Base-by-base conservation (phyloP, 2,329 filamentous ascomycete genomes). In the Aspergillus ochraceoroseus region DNA sequence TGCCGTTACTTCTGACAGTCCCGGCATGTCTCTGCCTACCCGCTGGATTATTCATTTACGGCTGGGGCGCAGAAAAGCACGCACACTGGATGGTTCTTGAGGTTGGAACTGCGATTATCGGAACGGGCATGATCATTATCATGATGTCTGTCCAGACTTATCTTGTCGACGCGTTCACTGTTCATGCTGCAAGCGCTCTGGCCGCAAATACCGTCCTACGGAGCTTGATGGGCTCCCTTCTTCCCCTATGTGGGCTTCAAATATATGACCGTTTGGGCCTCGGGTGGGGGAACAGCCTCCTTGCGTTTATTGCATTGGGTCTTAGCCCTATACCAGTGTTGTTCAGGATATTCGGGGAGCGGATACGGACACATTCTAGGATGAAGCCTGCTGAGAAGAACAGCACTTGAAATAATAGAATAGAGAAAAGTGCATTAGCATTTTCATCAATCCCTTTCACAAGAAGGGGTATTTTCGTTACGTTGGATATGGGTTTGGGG, bases 121-220 rank as follows among this genome's bases (percentile, higher is more conserved):
- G 75, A 0, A 60, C 70, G 1, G 77, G 77, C 0, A 71, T 76
- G 38, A 74, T 80, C 32, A 66, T 76, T 0, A 66, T 71, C 0
- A 82, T 80, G 46, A 56, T 64, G 56, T 74, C 74, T 20, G 71
- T 76, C 29, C 75, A 79, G 35, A 79, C 76, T 11, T 83, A 83
- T 49, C 65, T 82, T 6, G 73, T 83, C 13, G 78, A 82, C 44
- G 72, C 70, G 43, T 71, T 71, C 11, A 64, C 67, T 0, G 65
- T 61, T 7, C 57, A 64, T 37, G 70, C 72, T 0, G 72, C 72
- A 0, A 66, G 59, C 35, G 73, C 73, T 0, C 72, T 74, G 18
- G 76, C 74, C 0, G 73, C 72, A 0, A 68, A 74, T n/a, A 73
- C 74, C 0, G 70, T 79, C 2, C 62, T 77, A 7, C 64, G 76